Conservation (phyloP, 2,329 filamentous ascomycete species). For the Epichloe sibirici region DNA sequence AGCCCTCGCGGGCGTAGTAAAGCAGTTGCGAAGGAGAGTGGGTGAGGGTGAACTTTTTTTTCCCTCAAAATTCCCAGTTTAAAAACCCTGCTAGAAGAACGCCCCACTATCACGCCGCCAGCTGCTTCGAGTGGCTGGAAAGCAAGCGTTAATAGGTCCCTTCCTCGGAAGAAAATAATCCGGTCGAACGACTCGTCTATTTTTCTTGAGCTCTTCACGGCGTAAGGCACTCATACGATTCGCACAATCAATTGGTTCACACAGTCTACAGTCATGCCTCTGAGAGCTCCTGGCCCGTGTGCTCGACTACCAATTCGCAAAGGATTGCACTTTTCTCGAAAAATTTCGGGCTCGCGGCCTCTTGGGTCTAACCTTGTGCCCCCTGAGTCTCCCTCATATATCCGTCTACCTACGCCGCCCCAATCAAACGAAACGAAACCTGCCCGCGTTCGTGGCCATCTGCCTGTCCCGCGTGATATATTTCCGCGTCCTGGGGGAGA, state of each 20-base stretch:
- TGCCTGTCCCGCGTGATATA: constrained; percentile 72
- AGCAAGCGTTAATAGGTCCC: neutral
- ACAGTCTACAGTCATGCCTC: constrained; percentile 15
- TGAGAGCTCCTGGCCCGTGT: constrained; percentile 13
- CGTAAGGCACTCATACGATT: neutral
- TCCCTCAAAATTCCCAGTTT: neutral
- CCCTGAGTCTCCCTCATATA: constrained; percentile 79
- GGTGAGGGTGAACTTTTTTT: neutral
- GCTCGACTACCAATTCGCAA: constrained; percentile 16
- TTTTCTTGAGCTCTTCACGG: neutral
- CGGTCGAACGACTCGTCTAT: neutral
- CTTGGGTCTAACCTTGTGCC: constrained; percentile 46
- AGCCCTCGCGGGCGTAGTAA: neutral
- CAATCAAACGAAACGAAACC: constrained; percentile 48
- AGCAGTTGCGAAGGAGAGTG: neutral
- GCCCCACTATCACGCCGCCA: neutral
- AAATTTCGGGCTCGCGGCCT: constrained; percentile 22
- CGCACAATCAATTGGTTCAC: neutral
- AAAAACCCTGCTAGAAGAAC: constrained; percentile 1
- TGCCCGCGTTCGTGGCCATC: constrained; percentile 54
- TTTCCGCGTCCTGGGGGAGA: constrained; percentile 49
- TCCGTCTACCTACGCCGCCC: constrained; percentile 66
- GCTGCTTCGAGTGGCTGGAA: neutral
- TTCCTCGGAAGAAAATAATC: constrained; percentile 2
- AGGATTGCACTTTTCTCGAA: constrained; percentile 14